Conservation (phyloP, 1,139 yeast species). For the Scheffersomyces cryptocercus region DNA sequence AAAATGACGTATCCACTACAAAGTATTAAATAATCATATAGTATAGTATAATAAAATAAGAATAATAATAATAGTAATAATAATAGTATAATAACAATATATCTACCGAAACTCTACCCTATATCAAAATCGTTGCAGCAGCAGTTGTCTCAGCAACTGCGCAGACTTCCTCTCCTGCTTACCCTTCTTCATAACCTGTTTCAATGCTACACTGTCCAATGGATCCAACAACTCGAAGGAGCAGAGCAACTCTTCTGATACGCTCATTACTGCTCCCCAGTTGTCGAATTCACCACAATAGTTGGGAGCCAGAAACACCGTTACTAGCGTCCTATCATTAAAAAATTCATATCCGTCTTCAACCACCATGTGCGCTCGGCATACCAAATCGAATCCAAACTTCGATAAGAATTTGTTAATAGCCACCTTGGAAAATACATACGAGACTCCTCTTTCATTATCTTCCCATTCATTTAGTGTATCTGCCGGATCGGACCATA, state of each 20-base stretch:
- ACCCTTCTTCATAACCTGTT: constrained; percentile 89
- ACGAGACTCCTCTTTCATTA: constrained; percentile 96
- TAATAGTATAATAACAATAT: constrained; percentile 2
- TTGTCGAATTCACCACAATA: constrained; percentile 98
- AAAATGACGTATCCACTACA: too few relatives aligned
- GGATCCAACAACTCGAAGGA: constrained; percentile 94
- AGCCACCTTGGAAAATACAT: constrained; percentile 90
- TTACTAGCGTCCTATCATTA: constrained; percentile 88
- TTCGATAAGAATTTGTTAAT: constrained; percentile 85
- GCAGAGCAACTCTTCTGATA: constrained; percentile 86
- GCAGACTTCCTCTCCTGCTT: constrained; percentile 75
- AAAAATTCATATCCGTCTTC: constrained; percentile 98
- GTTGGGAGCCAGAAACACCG: constrained; percentile 95
- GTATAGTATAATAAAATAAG: background rate
- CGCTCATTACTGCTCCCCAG: constrained; percentile 99
- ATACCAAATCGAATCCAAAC: constrained; percentile 91
- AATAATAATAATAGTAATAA: constrained; percentile 1
- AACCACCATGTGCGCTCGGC: constrained; percentile 98
- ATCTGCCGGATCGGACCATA: constrained; percentile 98
- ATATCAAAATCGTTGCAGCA: background rate
- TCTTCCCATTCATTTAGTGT: constrained; percentile 97
- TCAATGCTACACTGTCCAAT: constrained; percentile 86
- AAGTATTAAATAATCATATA: too few relatives aligned
- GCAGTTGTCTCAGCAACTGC: constrained; percentile 24
- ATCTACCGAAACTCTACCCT: constrained; percentile 2